Evolutionary conservation across 164 flowering plant genomes (phyloP), one percentile per base, ranked within the genome.

Genomic region (Sedum album): DNA sequence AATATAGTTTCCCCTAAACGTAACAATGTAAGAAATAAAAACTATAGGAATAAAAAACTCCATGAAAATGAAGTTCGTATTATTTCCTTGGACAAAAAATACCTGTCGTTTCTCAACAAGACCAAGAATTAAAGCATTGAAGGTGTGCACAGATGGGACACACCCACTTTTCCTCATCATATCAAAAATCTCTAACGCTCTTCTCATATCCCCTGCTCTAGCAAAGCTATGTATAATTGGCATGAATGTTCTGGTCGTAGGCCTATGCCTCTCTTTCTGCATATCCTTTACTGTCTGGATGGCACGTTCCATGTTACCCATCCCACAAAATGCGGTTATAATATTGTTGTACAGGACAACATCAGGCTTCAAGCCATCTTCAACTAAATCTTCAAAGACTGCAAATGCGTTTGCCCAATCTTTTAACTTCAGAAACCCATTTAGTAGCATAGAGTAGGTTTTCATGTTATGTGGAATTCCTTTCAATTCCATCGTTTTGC

Each of bases 371-470:
- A 95, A 73, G 67, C 97, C 99, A 71, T 80, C 91, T 62, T 77
- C 76, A 18, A 92, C 64, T 55, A 88, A 79, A 77, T 95, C 96
- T 75, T 95, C 99, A 73, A 87, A 92, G 67, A 95, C 71, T 31
- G 99, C 85, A 80, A 90, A 95, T 14, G 96, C 97, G 81, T 90
- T 95, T 31, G 97, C 88, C 95, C 95, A 91, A 77, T 95, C 99
- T 75, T 87, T 88, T 66, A 92, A 79, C 66, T 81, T 83, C 26
- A 92, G 66, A 72, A 88, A 95, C 36, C 99, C 97, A 78, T 85
- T 86, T 41, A 95, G 86, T 82, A 95, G 74, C 97, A 95, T 95
- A 23, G 97, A 91, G 76, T 91, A 95, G 39, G 97, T 95, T 82
- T 95, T 91, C 84, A 86, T 77, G 78, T 95, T 95, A 73, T 95